Percentiles rank a stretch among this genome's conserved stretches.
Conservation (phyloP, 2,329 filamentous ascomycete species). For the Metarhizium anisopliae region DNA sequence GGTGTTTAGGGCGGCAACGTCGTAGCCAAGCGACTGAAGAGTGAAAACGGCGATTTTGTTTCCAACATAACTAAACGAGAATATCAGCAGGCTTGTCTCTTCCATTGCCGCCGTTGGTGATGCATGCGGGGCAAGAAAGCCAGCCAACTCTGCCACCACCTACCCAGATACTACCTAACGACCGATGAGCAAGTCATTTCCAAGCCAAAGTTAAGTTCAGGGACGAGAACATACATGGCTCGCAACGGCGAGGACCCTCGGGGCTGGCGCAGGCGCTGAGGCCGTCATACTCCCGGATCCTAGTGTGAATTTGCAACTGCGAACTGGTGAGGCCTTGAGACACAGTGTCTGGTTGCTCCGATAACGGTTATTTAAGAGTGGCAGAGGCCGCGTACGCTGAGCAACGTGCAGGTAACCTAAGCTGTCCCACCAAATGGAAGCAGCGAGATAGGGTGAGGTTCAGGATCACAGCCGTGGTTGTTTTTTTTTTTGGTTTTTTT, state of each 20-base stretch:
- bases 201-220: neutral
- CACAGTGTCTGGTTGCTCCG: too few relatives aligned
- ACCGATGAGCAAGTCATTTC: neutral
- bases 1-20: constrained; percentile 89
- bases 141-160: neutral
- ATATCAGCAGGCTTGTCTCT: neutral
- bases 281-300: neutral
- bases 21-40: constrained; percentile 87
- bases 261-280: constrained; percentile 33
- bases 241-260: constrained; percentile 73
- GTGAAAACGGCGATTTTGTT: constrained; percentile 96
- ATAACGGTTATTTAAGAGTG: neutral
- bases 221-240: constrained; percentile 73
- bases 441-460: too few relatives aligned
- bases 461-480: too few relatives aligned
- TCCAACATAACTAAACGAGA: constrained; percentile 69
- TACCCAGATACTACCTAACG: constrained; percentile 35
- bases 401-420: too few relatives aligned
- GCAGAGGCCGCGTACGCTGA: too few relatives aligned
- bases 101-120: neutral
- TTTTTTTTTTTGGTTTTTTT: too few relatives aligned
- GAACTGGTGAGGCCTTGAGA: too few relatives aligned
- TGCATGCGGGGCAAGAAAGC: neutral
- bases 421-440: too few relatives aligned
- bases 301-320: neutral